Percentiles rank a stretch among this genome's conserved stretches.
Evolutionary conservation across 306 rosid genomes (phyloP).

Genomic region (Cucurbita moschata): DNA sequence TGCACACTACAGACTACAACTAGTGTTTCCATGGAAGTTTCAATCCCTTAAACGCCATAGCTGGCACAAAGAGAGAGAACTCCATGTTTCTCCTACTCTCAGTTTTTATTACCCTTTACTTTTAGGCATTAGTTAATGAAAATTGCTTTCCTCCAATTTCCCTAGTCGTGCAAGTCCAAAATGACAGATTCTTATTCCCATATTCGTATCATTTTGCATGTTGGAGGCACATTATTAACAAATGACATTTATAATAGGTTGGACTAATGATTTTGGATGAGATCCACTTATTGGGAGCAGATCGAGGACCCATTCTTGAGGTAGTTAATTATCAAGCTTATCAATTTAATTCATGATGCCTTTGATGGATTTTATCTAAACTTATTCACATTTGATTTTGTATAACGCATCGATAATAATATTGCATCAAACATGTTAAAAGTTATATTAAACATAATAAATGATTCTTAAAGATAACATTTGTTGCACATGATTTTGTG

Average conservation of each 20-base stretch:
- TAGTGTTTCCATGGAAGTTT: background rate
- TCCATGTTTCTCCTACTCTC: background rate
- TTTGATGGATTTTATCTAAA: background rate
- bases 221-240: background rate
- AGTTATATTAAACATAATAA: background rate
- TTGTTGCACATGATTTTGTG: background rate
- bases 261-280: constrained; percentile 92
- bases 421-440: background rate
- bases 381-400: background rate
- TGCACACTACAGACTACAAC: background rate
- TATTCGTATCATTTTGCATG: background rate
- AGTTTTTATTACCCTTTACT: background rate
- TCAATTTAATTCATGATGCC: constrained; percentile 5
- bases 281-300: constrained; percentile 95
- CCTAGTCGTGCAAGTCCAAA: background rate
- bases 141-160: background rate
- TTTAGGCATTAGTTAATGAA: background rate
- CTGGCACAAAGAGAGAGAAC: background rate
- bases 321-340: constrained; percentile 24
- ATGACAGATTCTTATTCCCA: background rate
- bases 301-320: constrained; percentile 98
- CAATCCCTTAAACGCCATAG: background rate
- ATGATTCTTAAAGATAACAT: background rate
- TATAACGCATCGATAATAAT: background rate
- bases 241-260: constrained; percentile 40